Evolutionary conservation across 2,329 filamentous ascomycete genomes (phyloP), one percentile per base, ranked within the genome.

Genomic region (Orbilia brochopaga): DNA sequence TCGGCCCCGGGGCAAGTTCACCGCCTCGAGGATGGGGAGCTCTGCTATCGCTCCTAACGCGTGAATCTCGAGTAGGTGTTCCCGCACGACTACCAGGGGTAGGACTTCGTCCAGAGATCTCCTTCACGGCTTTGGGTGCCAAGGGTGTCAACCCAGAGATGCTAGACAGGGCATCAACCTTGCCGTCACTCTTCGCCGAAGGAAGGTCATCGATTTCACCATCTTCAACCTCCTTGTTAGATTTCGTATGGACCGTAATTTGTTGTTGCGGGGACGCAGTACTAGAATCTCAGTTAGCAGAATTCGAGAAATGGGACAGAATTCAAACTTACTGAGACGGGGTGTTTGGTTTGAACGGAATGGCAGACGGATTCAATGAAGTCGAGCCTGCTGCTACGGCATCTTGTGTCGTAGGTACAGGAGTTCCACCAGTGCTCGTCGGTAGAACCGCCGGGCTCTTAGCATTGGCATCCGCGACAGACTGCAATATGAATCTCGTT

Each of bases 151-250:
- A 42, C 10, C 60, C 57, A 37, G 56, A 72, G 35, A 65, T 64
- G 44, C 42, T 72, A 19, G 65, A 62, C 11, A 50, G 15, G 17
- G 61, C 32, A 32, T 69, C 64, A 15, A 42, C 42, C 32, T 64
- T 65, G 30, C 42, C 55, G 24, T 69, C 56, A 21, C 59, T 32
- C 51, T 66, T 62, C 30, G 74, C 58, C 19, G 74, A 69, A 56
- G 74, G 57, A 23, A 63, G 44, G 61, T 76, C 75, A 24, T 76
- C 75, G 35, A 76, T 76, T 57, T 76, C 75, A 6, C 75, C 75
- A 58, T 76, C 75, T 53, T 76, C 75, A 48, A 75, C 75, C 50
- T 76, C 75, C 17, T 66, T 74, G 24, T 58, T 74, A n/a, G 73
- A 65, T 58, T 76, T 75, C 11, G 74, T 57, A 21, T 75, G 75